Evolutionary conservation across 2,329 filamentous ascomycete species (phyloP).

Genomic region (Lithohypha guttulata): DNA sequence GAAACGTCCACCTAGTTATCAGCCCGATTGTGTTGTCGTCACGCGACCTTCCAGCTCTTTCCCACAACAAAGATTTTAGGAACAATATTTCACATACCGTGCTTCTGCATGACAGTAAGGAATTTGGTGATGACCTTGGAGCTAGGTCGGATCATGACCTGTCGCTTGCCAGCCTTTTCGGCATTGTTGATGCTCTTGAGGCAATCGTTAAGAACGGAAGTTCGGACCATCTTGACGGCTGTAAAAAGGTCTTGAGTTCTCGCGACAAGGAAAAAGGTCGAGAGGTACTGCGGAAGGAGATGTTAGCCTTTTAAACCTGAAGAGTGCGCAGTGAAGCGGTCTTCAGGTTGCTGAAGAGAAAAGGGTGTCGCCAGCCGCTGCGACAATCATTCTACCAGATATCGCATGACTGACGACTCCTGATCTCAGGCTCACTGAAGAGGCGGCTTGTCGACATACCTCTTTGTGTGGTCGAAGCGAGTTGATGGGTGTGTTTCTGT

Average conservation of each 20-base stretch:
- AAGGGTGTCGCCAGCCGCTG: conserved; percentile 16
- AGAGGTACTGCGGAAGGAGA: conserved; percentile 45
- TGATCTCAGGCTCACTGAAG: conserved; percentile 23
- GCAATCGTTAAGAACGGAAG: conserved; percentile 98
- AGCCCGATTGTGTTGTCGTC: conserved; percentile 55
- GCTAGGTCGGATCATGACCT: conserved; percentile 93
- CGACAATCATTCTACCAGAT: conserved; percentile 13
- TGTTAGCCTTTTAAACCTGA: conserved; percentile 51
- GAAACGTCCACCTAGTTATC: conserved; percentile 99
- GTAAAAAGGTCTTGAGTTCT: conserved; percentile 38
- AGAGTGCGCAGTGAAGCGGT: conserved; percentile 60
- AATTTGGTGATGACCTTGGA: conserved; percentile 99
- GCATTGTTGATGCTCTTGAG: conserved; percentile 99
- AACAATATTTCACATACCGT: conserved; percentile 62
- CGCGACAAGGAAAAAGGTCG: conserved; percentile 38
- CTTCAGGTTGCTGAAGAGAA: conserved; percentile 48
- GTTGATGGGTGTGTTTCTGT: background rate
- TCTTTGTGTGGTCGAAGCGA: conserved; percentile 9
- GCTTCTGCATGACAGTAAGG: conserved; percentile 97
- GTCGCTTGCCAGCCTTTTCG: conserved; percentile 99
- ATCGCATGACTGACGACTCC: conserved; percentile 13
- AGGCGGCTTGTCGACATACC: conserved; percentile 19
- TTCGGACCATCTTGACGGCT: conserved; percentile 83
- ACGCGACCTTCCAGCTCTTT: conserved; percentile 13
- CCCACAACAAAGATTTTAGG: too few species aligned